phyloP scores from a whole-genome alignment of 2,329 filamentous ascomycete species.

The Pestalotiopsis sp. region DNA sequence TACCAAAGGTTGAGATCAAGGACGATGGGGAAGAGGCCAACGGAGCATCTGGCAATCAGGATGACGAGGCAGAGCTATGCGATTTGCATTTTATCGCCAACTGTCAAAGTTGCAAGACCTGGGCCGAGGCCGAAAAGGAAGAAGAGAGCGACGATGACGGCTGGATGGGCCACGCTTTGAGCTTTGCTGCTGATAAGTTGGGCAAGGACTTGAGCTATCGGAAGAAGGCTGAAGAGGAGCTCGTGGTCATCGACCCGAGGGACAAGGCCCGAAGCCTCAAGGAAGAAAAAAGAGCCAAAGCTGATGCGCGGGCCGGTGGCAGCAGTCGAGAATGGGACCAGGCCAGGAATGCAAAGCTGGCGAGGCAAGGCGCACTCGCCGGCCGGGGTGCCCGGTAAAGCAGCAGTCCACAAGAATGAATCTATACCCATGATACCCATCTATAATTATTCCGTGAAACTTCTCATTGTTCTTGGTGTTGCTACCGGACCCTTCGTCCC shows the following conservation, averaged over 20 bases:
- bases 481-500: not conserved
- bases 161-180: constrained; percentile 87
- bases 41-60: constrained; percentile 40
- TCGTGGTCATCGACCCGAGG: constrained; percentile 90
- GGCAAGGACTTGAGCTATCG: constrained; percentile 93
- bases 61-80: constrained; percentile 77
- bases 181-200: constrained; percentile 84
- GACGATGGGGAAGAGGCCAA: constrained; percentile 29
- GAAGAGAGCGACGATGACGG: constrained; percentile 65
- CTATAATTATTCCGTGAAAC: not conserved
- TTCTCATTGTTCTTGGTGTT: not conserved
- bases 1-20: constrained; percentile 25
- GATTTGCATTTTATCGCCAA: constrained; percentile 96
- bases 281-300: constrained; percentile 63
- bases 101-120: constrained; percentile 87
- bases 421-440: constrained; percentile 11
- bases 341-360: constrained; percentile 59
- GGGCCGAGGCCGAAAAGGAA: constrained; percentile 67
- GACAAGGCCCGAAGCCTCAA: constrained; percentile 77
- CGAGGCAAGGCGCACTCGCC: constrained; percentile 53
- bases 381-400: constrained; percentile 59
- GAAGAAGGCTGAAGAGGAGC: constrained; percentile 85
- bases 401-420: not conserved
- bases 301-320: constrained; percentile 53
- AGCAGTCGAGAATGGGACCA: constrained; percentile 63